Conservation (phyloP, 2,329 filamentous ascomycete genomes). For the Geosmithia flava region DNA sequence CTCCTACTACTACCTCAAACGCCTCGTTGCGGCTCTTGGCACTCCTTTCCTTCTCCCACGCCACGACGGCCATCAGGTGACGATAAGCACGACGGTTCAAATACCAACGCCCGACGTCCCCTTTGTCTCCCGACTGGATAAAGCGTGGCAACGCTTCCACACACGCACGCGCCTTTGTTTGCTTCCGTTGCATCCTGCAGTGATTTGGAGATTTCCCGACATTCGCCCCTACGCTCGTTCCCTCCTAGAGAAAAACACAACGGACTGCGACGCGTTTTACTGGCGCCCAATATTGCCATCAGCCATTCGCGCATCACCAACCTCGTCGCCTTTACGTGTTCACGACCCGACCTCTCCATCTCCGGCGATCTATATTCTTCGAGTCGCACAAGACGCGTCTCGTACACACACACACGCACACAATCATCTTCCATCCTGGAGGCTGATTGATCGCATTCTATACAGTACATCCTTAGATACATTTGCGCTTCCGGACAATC, state of each 20-base stretch:
- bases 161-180: not conserved
- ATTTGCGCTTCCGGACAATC: too few relatives aligned
- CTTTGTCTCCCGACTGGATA: not conserved
- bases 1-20: not conserved
- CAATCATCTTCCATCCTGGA: too few relatives aligned
- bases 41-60: not conserved
- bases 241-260: not conserved
- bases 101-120: not conserved
- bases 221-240: not conserved
- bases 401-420: too few relatives aligned
- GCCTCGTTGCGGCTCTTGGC: conserved; percentile 1
- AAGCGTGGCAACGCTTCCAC: not conserved
- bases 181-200: not conserved
- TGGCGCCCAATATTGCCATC: not conserved
- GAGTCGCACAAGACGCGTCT: too few relatives aligned
- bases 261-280: not conserved
- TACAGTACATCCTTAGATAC: too few relatives aligned
- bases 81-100: not conserved
- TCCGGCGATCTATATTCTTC: not conserved
- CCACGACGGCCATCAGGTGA: not conserved
- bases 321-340: not conserved
- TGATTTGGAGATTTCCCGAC: not conserved
- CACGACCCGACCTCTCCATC: not conserved
- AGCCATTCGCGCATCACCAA: not conserved
- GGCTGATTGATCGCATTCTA: not conserved